A percentile compares a stretch with the other conserved stretches of the same genome.
phyloP scores from a whole-genome alignment of 495 filamentous ascomycete genomes.

The Cudoniella acicularis region DNA sequence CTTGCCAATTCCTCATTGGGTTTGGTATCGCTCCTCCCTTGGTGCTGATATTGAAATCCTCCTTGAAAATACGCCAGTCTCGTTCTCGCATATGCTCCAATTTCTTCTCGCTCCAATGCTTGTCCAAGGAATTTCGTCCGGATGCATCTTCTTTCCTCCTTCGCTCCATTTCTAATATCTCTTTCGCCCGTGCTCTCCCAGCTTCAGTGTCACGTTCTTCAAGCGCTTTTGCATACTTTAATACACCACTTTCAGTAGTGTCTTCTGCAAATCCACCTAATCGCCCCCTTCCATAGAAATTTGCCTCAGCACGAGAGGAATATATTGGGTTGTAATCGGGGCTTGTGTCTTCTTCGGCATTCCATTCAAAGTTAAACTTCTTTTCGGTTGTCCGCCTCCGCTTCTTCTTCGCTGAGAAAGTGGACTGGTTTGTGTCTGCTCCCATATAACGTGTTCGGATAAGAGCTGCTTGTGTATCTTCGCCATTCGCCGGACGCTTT shows the following conservation, averaged over 20 bases:
- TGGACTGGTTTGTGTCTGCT: slow-evolving; percentile 78
- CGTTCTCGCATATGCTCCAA: slow-evolving; percentile 95
- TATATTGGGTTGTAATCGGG: slow-evolving; percentile 88
- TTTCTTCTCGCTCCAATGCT: slow-evolving; percentile 97
- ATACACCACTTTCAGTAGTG: slow-evolving; percentile 60
- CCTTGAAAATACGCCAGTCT: slow-evolving; percentile 99
- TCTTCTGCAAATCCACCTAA: slow-evolving; percentile 84
- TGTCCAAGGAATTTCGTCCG: slow-evolving; percentile 66
- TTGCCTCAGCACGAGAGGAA: slow-evolving; percentile 64
- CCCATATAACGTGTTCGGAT: slow-evolving; percentile 90
- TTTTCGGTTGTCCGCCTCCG: slow-evolving; percentile 87
- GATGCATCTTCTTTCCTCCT: slow-evolving; percentile 68
- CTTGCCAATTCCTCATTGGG: slow-evolving; percentile 93
- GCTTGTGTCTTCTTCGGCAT: slow-evolving; percentile 91
- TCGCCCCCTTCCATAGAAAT: slow-evolving; percentile 76
- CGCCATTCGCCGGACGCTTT: slow-evolving; percentile 57
- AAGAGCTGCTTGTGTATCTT: slow-evolving; percentile 73
- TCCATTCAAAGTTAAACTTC: slow-evolving; percentile 99
- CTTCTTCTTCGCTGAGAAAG: slow-evolving; percentile 96
- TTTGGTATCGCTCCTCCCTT: slow-evolving; percentile 88
- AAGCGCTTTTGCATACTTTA: slow-evolving; percentile 75
- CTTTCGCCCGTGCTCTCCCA: slow-evolving; percentile 69
- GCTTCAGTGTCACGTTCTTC: slow-evolving; percentile 76
- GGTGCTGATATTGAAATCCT: slow-evolving; percentile 95
- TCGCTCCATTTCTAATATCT: slow-evolving; percentile 87